Evolutionary conservation across 352 stramenopile genomes (phyloP).

Genomic region (Globisporangium nagaii): DNA sequence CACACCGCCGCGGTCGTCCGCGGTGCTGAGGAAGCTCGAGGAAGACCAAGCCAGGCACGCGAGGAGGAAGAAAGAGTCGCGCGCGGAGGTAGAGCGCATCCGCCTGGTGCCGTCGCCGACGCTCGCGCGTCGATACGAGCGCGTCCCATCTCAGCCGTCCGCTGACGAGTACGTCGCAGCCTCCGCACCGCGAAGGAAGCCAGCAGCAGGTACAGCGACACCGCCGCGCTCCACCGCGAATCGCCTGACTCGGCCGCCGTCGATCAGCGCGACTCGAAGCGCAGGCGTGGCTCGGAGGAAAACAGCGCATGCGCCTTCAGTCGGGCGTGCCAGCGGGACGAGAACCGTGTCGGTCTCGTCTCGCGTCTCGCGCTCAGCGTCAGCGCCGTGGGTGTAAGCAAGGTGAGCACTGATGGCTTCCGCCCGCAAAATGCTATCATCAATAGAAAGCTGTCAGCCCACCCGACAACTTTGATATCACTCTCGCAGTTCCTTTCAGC

Average conservation of each 20-base stretch:
- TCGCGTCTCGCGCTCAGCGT: slow-evolving; percentile 4
- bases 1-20: slow-evolving; percentile 18
- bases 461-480: too few species aligned
- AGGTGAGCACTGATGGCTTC: too few species aligned
- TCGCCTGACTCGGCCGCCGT: neutral
- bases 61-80: slow-evolving; percentile 16
- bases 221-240: neutral
- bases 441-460: too few species aligned
- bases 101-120: slow-evolving; percentile 37
- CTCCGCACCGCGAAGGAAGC: neutral
- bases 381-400: slow-evolving; percentile 9
- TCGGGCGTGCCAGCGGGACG: neutral
- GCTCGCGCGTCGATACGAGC: slow-evolving; percentile 40
- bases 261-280: slow-evolving; percentile 4
- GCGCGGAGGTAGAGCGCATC: slow-evolving; percentile 46
- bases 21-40: slow-evolving; percentile 30
- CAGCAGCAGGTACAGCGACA: slow-evolving; percentile 31
- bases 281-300: neutral
- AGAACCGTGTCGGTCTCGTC: slow-evolving; percentile 1
- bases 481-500: too few species aligned
- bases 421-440: too few species aligned
- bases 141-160: slow-evolving; percentile 27
- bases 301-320: neutral
- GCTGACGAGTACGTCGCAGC: slow-evolving; percentile 5
- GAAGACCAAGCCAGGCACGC: slow-evolving; percentile 19